Base-by-base conservation (phyloP, 192 early-diverging fungal genomes). In the Gaertneriomyces semiglobifer region DNA sequence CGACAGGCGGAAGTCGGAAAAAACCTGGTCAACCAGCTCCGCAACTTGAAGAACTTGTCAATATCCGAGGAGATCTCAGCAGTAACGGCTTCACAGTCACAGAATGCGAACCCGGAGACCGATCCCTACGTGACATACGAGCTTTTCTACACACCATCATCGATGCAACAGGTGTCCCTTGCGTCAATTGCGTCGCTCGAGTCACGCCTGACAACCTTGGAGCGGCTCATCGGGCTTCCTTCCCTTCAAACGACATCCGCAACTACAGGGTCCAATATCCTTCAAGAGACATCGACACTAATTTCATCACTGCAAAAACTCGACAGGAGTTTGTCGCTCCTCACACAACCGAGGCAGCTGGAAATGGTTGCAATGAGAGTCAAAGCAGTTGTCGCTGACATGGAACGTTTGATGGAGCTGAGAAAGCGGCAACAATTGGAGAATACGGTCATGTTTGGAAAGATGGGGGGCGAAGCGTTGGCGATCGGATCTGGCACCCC, bases 331-430 rank as follows among this genome's bases (percentile, higher is more conserved):
- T 77, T 93, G 44, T 59, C 76, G 3, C 71, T 93, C 6, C 68
- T 93, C 6, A 74, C 83, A 8, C 83, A 93, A 58, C 91, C 89
- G n/a, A 80, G 87, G 25, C 83, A 87, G 19, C 63, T 93, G 50
- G 91, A 91, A 41, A 65, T 77, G 43, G 64, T 90, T 14, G 76
- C 79, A 0, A 58, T 81, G 57, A 81, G 85, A 39, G 77, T 89
- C 65, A 89, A 90, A 62, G 66, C 65, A 1, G 71, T 91, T 14
- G 84, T 73, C n/a, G 71, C 59, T 25, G 86, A 90, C 56, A 62
- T 91, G 58, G 91, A 91, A 51, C 77, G 81, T 58, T 72, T 91
- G 40, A 79, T 84, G 54, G 90, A 92, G 9, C 69, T 92, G 43
- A 74, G 62, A 33, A 68, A 71, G 84, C 74, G 77, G 68, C 58